Evolutionary conservation across 176 grass and related monocot species (phyloP), one percentile per base, ranked within the genome.

Genomic region (Oryza glumipatula): DNA sequence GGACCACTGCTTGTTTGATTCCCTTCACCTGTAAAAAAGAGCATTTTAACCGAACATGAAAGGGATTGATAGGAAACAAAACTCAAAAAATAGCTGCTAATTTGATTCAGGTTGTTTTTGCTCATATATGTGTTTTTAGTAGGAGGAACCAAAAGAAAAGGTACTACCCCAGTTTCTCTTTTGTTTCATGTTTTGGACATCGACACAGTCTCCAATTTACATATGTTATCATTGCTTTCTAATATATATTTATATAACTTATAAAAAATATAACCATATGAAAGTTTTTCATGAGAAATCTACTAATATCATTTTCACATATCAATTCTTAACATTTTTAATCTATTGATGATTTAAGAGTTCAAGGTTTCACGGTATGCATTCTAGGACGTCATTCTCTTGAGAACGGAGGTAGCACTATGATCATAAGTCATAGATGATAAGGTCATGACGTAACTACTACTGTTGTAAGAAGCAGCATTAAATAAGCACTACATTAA

Each of bases 1-100:
- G 63, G 76, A 4, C 80, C 81, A 74, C 49, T 88, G 71, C 85
- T 86, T 28, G 76, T 89, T 85, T 91, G 94, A 79, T 71, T 91
- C 38, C 78, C 92, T 71, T 90, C 91, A 58, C 89, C 94, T 96
- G 77, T 74, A 79, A 80, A 68, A 69, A 28, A 78, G 11, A 51
- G 43, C 26, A 74, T 51, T 43, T 82, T 70, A 44, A 21, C 23
- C 12, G n/a, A 51, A 36, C 26, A 44, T 76, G 49, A 72, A n/a
- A 43, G 51, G 58, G 16, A 58, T 6, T 17, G 21, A 36, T 76
- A 17, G 0, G 36, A 11, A 41, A 23, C 1, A 49, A 58, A 56
- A 61, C 48, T 61, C 11, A 51, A 15, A 51, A 19, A 39, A 39
- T 30, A 9, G 22, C 65, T 76, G 12, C 21, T 84, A 56, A 69